Conservation (phyloP, 441 rosid genomes). For the Euphorbia neoarborescens region DNA sequence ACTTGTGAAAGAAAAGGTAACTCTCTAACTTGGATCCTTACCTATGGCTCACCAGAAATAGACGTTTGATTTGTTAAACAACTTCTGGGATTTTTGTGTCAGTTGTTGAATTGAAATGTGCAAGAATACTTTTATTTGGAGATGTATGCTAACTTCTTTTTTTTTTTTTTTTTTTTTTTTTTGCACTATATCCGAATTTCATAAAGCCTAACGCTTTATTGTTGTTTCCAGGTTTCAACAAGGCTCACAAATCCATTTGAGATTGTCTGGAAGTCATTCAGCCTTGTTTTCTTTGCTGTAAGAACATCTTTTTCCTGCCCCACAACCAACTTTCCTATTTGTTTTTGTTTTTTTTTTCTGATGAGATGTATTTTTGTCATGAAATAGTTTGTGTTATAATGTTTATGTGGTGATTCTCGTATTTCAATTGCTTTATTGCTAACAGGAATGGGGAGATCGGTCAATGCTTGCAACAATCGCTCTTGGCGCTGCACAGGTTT, state of each 20-base stretch:
- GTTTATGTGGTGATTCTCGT: too few species aligned
- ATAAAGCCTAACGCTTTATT: background rate
- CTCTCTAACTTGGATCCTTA: background rate
- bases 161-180: too few species aligned
- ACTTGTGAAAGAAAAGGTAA: constrained; percentile 80
- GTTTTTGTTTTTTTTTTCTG: background rate
- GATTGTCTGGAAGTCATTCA: too few species aligned
- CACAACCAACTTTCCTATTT: too few species aligned
- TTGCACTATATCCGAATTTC: too few species aligned
- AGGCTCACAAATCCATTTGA: constrained; percentile 59
- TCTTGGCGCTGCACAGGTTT: too few species aligned
- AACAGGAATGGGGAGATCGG: too few species aligned
- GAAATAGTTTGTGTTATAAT: background rate
- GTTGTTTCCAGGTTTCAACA: constrained; percentile 48
- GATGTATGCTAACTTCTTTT: too few species aligned
- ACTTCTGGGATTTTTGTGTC: background rate
- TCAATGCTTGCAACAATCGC: too few species aligned
- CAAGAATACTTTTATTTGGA: too few species aligned
- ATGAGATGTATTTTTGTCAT: background rate
- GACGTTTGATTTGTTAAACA: background rate
- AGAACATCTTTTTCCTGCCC: constrained; percentile 12
- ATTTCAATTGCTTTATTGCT: too few species aligned
- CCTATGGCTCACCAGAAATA: background rate
- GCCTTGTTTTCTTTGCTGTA: too few species aligned
- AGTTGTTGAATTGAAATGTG: background rate